Evolutionary conservation across 495 filamentous ascomycete species (phyloP), one percentile per base, ranked within the genome.

Genomic region (Articulospora tetracladia): DNA sequence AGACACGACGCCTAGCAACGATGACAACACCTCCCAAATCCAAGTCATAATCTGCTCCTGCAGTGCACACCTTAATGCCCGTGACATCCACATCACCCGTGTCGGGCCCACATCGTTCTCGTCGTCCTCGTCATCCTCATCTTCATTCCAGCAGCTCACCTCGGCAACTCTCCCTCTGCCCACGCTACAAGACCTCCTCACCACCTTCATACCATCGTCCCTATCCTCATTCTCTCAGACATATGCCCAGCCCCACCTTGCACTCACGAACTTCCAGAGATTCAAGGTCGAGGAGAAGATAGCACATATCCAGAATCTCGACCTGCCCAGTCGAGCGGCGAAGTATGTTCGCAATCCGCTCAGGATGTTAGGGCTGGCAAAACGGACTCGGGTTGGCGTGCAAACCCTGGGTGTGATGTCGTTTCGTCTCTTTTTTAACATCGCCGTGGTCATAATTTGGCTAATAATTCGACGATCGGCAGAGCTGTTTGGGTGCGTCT

Each of bases 321-420:
- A 50, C 20, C 41, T 58, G 2, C 26, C 24, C 22, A 50, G 44
- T 3, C 24, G 55, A 51, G 26, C 36, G 11, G 19, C 10, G 27
- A 60, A 60, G 25, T 60, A 60, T 32, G 32, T 55, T 3, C 50
- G 27, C 25, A 54, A 60, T 28, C 58, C 58, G 6, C 34, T 53
- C 8, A 34, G 25, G 17, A 32, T 60, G 1, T 23, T 53, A 8
- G 19, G 26, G 6, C 58, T 60, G 7, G 51, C 51, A 13, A 54
- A 46, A 15, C 50, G 58, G 23, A 24, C 25, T 7, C 17, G 58
- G 19, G 27, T 34, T 4, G 36, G 54, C 11, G 25, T 51, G 1
- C 52, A 46, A 24, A 46, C 39, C 36, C 26, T 60, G 28, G 6
- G 50, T 17, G 15, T 13, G 15, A 19, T 54, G 11, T 55, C 39